Base-by-base conservation (phyloP, 2,329 filamentous ascomycete species). In the Nemania sp. region DNA sequence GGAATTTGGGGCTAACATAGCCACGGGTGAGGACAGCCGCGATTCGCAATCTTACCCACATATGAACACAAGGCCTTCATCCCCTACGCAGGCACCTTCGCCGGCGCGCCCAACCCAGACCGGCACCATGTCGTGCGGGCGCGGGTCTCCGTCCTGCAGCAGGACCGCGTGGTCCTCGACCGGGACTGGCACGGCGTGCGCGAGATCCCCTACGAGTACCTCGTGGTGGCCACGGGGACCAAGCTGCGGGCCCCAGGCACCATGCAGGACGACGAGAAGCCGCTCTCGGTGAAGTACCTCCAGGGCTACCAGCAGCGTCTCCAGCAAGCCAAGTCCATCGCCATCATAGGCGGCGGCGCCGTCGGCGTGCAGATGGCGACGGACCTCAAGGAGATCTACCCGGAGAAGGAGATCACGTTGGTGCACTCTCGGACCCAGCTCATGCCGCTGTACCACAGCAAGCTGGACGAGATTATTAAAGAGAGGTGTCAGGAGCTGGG, bases 281-380 rank as follows among this genome's bases (percentile, higher is more conserved):
- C 64, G 0, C 70, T 74, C 2, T 80, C 78, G 0, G 74, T 80
- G 5, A 65, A 67, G 29, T 80, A 80, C 52, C 65, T 84, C 11
- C 72, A 75, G 45, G 62, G 56, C 20, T 77, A 80, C 70, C 82
- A 82, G 70, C 58, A 72, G 0, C 72, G 70, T 5, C 76, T 85
- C 51, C 69, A 65, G 47, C 51, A 68, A 1, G 75, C 79, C 5
- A 68, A 64, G 5, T 74, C 77, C 5, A 66, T 82, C 20, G 72
- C 77, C 26, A 72, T 82, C 5, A 64, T 82, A 3, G 85, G 84
- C 3, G 84, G 83, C 15, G 84, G 84, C 3, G 82, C 85, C 4
- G 84, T 86, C 0, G 84, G 85, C 0, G 82, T 86, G 15, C 82
- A 86, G 71, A 79, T 86, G 73, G 84, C 84, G 0, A 80, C 82